Conservation (phyloP, 1,139 yeast genomes). For the Geotrichum fermentans region DNA sequence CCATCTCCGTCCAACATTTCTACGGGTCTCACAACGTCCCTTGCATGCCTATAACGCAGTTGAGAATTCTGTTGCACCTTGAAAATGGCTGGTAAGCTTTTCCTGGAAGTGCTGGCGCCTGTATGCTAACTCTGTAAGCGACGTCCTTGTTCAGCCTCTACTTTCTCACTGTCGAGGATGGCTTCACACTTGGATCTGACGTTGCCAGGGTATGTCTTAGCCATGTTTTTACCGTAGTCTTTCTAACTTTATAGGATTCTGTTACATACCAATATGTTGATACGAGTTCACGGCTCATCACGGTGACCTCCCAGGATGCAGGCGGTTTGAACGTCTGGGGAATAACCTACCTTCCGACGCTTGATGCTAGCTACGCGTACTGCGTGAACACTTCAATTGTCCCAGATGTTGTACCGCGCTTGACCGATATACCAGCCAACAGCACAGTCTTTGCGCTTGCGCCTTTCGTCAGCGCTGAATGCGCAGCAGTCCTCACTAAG, state of each 20-base stretch:
- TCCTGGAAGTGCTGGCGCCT: background rate
- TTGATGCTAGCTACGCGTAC: slow-evolving; percentile 1
- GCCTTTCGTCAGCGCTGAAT: slow-evolving; percentile 14
- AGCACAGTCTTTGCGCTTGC: slow-evolving; percentile 18
- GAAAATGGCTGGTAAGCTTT: too few species aligned
- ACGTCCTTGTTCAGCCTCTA: slow-evolving; percentile 18
- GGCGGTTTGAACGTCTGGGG: slow-evolving; percentile 20
- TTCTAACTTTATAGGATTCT: background rate
- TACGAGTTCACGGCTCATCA: slow-evolving; percentile 8
- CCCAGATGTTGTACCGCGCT: slow-evolving; percentile 8
- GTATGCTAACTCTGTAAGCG: slow-evolving; percentile 1
- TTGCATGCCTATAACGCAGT: too few species aligned
- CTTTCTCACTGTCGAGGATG: slow-evolving; percentile 12
- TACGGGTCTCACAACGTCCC: too few species aligned
- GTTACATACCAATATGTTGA: background rate
- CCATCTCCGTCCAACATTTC: too few species aligned
- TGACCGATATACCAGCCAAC: slow-evolving; percentile 16
- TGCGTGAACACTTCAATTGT: slow-evolving; percentile 13
- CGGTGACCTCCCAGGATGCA: slow-evolving; percentile 11
- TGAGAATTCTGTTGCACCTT: too few species aligned
- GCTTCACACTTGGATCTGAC: slow-evolving; percentile 16
- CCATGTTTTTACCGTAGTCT: background rate
- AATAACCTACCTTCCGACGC: slow-evolving; percentile 17
- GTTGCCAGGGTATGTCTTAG: slow-evolving; percentile 16
- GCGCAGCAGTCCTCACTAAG: slow-evolving; percentile 13